Evolutionary conservation across 1,139 yeast species (phyloP).

Genomic region (Yamadazyma kanchanaburiensis): DNA sequence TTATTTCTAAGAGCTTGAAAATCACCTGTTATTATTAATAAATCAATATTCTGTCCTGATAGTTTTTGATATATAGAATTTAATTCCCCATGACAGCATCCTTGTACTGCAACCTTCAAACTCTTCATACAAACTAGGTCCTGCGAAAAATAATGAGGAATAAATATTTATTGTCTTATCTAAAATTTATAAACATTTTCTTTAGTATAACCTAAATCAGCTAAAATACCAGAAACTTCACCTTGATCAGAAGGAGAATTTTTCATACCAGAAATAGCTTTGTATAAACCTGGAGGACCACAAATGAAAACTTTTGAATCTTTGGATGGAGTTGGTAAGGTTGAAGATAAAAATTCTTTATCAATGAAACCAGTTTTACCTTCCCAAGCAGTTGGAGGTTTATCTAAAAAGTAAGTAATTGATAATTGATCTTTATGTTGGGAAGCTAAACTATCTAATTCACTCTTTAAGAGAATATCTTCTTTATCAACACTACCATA

Average conservation of each 20-base stretch:
- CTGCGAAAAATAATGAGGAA: too few species aligned
- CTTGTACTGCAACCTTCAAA: slow-evolving; percentile 64
- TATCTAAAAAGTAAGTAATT: slow-evolving; percentile 70
- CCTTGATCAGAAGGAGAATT: slow-evolving; percentile 91
- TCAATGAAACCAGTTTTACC: slow-evolving; percentile 85
- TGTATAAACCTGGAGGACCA: slow-evolving; percentile 73
- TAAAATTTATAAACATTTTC: slow-evolving; percentile 90
- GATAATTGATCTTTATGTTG: slow-evolving; percentile 64
- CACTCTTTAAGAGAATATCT: slow-evolving; percentile 77
- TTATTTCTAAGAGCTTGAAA: slow-evolving; percentile 66
- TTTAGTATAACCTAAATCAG: slow-evolving; percentile 84
- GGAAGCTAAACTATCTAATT: slow-evolving; percentile 66
- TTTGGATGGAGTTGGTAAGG: slow-evolving; percentile 61
- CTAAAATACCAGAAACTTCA: slow-evolving; percentile 82
- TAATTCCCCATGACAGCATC: slow-evolving; percentile 91
- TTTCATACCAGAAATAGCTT: slow-evolving; percentile 70
- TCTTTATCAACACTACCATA: slow-evolving; percentile 78
- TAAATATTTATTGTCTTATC: slow-evolving; percentile 3
- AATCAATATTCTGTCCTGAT: slow-evolving; percentile 40
- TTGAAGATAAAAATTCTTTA: slow-evolving; percentile 64
- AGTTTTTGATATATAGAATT: slow-evolving; percentile 50
- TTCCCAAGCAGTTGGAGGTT: slow-evolving; percentile 63
- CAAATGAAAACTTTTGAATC: slow-evolving; percentile 79
- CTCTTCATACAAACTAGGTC: slow-evolving; percentile 8
- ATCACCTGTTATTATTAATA: slow-evolving; percentile 86